Percentiles rank a stretch among this genome's conserved stretches.
Conservation (phyloP, 495 filamentous ascomycete species). For the Xanthoparmelia taractica region DNA sequence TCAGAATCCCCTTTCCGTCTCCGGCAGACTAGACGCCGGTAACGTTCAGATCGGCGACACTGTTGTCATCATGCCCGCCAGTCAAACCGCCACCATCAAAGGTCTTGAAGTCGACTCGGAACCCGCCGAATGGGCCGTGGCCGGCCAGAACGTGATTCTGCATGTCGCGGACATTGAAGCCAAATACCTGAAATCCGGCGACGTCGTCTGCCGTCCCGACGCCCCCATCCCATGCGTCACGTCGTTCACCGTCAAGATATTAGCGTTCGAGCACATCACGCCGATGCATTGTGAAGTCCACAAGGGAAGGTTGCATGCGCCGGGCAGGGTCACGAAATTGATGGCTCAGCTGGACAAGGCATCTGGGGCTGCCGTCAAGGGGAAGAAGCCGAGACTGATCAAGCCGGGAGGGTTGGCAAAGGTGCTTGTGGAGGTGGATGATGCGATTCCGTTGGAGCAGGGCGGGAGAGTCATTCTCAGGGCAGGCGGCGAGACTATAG, state of each 20-base stretch:
- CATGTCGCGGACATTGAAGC: slow-evolving; percentile 82
- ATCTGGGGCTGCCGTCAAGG: slow-evolving; percentile 51
- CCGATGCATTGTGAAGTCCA: slow-evolving; percentile 87
- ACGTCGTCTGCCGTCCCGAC: slow-evolving; percentile 68
- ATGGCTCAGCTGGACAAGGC: slow-evolving; percentile 67
- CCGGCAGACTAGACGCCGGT: slow-evolving; percentile 80
- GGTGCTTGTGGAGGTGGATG: slow-evolving; percentile 63
- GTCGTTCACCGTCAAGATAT: slow-evolving; percentile 68
- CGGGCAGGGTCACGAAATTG: slow-evolving; percentile 64
- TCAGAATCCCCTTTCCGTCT: slow-evolving; percentile 66
- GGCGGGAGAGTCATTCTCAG: slow-evolving; percentile 75
- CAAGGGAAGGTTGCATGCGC: slow-evolving; percentile 69
- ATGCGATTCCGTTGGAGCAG: slow-evolving; percentile 68
- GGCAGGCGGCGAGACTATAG: slow-evolving; percentile 71
- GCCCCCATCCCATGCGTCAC: slow-evolving; percentile 60
- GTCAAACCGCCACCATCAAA: slow-evolving; percentile 70
- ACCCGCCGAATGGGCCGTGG: slow-evolving; percentile 82
- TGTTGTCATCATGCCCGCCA: slow-evolving; percentile 69
- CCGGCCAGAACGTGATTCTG: slow-evolving; percentile 78
- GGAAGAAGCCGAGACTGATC: slow-evolving; percentile 80
- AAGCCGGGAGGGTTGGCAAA: slow-evolving; percentile 61
- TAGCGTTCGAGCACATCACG: slow-evolving; percentile 81
- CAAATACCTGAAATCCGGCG: slow-evolving; percentile 71
- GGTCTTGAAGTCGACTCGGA: slow-evolving; percentile 67
- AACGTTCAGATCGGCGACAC: slow-evolving; percentile 75